Base-by-base conservation (phyloP, 2,329 filamentous ascomycete species). In the Parastagonospora avenae region DNA sequence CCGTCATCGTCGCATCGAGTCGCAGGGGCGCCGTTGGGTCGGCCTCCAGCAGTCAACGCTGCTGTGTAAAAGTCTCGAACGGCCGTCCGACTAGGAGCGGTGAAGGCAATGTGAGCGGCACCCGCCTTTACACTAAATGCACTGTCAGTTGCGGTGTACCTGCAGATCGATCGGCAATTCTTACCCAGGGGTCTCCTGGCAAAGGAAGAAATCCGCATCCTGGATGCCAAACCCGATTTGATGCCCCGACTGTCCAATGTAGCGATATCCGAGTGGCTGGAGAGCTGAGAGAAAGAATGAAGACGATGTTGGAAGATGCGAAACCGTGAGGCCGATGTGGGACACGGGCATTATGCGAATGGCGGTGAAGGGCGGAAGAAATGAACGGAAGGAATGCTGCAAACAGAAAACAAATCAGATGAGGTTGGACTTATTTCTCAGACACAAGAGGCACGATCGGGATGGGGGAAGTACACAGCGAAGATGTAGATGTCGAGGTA, bases 251-350 rank as follows among this genome's bases (percentile, higher is more conserved):
- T 83, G 78, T 48, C 83, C 84, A 55, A 91, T 81, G 70, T 86
- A 95, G 54, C 82, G 82, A 55, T 95, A 86, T 32, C 89, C 89
- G 16, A 96, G 81, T 3, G 90, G 88, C 62, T 93, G 90, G 7
- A 91, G 81, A 58, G 91, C 82, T 55, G 89, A 84, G 16, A 92
- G 84, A 74, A 91, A 96, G 78, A 95, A 96, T 7, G 91, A 94
- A 42, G 88, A 85, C 3, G 91, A 89, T 31, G 87, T 85, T 47
- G 91, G 85, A 46, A 96, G 84, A 73, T 92, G 87, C 54, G 86
- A 87, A 67, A 96, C 91, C 32, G 83, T 85, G 55, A 87, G 77
- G 54, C 83, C 84, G 54, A 86, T 79, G 67, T 85, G 84, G 37
- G 84, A 84, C 61, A 85, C 74, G 50, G 84, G 83, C 85, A 87